These are phyloP conservation scores for Blastocystis sp. DNA, from an alignment of 352 stramenopile species.

Conservation along the genomic window DNA sequence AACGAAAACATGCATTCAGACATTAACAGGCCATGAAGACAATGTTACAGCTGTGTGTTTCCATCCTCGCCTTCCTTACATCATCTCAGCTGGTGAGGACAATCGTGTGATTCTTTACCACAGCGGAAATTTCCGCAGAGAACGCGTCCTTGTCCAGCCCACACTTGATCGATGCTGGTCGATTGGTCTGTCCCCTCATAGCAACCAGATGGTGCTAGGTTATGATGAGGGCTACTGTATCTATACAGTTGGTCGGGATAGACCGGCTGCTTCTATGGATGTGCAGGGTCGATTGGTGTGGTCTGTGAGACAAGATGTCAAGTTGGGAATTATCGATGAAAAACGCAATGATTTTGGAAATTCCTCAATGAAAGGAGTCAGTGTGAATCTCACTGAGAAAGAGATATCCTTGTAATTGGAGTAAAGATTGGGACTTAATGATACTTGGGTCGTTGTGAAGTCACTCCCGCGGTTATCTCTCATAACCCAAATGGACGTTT, in stretches of 20 bases:
- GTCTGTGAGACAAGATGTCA: conserved; percentile 95
- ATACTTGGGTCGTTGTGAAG: conserved; percentile 90
- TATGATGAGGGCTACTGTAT: conserved; percentile 88
- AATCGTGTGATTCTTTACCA: conserved; percentile 69
- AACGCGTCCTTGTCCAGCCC: conserved; percentile 36
- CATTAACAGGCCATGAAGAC: conserved; percentile 94
- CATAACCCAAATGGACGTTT: conserved; percentile 99
- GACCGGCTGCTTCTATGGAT: conserved; percentile 95
- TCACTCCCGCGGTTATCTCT: conserved; percentile 92
- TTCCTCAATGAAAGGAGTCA: neutral
- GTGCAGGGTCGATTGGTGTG: conserved; percentile 91
- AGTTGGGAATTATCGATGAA: neutral
- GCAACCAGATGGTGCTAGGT: conserved; percentile 71
- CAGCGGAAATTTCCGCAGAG: conserved; percentile 39
- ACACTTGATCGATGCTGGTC: conserved; percentile 26
- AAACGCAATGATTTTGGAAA: neutral
- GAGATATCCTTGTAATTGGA: neutral
- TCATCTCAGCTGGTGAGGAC: conserved; percentile 93
- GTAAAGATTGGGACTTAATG: neutral
- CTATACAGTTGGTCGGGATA: conserved; percentile 92
- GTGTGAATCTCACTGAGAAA: neutral
- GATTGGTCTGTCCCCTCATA: neutral
- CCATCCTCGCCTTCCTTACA: conserved; percentile 94
- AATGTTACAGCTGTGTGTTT: conserved; percentile 96
- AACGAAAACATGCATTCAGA: conserved; percentile 97